These are phyloP conservation scores for Metarhizium humberi DNA, from an alignment of 2,329 filamentous ascomycete genomes.

Conservation along the genomic window DNA sequence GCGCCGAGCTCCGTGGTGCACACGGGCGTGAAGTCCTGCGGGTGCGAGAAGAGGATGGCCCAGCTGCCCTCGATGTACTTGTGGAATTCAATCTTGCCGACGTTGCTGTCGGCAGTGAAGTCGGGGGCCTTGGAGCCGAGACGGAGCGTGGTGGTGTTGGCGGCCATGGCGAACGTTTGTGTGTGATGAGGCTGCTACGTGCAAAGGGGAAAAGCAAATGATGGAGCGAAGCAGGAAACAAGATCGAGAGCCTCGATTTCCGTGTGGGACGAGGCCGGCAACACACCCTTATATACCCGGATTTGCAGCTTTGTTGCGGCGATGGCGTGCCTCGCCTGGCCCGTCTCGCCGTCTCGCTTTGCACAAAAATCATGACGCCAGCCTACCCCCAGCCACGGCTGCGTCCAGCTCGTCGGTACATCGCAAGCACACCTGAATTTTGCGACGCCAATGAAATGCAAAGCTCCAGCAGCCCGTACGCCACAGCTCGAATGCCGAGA, in stretches of 20 bases:
- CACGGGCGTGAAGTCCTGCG: conserved; percentile 86
- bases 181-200: not conserved
- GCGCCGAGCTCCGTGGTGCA: conserved; percentile 94
- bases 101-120: conserved; percentile 74
- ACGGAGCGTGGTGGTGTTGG: conserved; percentile 37
- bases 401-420: no score
- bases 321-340: not conserved
- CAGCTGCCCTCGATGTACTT: conserved; percentile 71
- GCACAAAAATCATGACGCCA: no score
- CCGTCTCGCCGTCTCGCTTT: no score
- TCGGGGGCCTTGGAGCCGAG: conserved; percentile 64
- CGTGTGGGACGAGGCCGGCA: not conserved
- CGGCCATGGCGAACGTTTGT: conserved; percentile 18
- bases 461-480: no score
- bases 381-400: no score
- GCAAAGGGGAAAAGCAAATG: not conserved
- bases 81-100: conserved; percentile 73
- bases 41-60: conserved; percentile 79
- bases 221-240: not conserved
- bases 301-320: conserved; percentile 4
- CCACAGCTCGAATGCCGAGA: no score
- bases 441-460: no score
- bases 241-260: not conserved
- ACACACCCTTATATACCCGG: not conserved
- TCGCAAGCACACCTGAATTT: no score